A percentile compares a stretch with the other conserved stretches of the same genome.
Evolutionary conservation across 352 stramenopile genomes (phyloP).

Genomic region (Globisporangium cederbergense): DNA sequence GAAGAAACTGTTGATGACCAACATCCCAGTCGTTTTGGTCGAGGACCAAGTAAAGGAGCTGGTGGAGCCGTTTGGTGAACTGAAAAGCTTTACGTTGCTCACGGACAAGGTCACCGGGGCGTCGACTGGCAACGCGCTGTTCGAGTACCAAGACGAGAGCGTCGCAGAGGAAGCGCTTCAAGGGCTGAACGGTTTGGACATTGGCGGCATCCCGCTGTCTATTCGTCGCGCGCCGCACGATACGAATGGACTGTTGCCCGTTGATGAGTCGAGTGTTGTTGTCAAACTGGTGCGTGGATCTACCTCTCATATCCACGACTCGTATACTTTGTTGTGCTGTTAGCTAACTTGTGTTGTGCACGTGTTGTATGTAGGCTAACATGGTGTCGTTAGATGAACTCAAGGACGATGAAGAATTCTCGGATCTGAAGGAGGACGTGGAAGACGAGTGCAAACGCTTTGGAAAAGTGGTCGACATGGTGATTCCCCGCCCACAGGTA

Average conservation of each 20-base stretch:
- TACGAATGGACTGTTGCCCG: conserved; percentile 13
- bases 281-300: conserved; percentile 63
- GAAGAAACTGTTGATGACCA: conserved; percentile 76
- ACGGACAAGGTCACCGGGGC: conserved; percentile 44
- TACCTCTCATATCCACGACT: not conserved
- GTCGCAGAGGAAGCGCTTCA: conserved; percentile 59
- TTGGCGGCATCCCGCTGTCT: conserved; percentile 61
- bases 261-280: conserved; percentile 49
- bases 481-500: conserved; percentile 84
- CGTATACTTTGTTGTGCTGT: not conserved
- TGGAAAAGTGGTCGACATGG: conserved; percentile 57
- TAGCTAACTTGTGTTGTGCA: not conserved
- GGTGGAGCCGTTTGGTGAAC: conserved; percentile 74
- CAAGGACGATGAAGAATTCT: conserved; percentile 83
- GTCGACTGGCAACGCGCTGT: conserved; percentile 69
- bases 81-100: conserved; percentile 67
- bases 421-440: conserved; percentile 86
- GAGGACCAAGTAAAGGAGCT: conserved; percentile 84
- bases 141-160: conserved; percentile 70
- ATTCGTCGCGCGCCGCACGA: conserved; percentile 51
- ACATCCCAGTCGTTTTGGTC: conserved; percentile 71
- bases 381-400: conserved; percentile 85
- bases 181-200: conserved; percentile 74
- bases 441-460: conserved; percentile 89
- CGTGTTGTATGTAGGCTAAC: conserved; percentile 46